Base-by-base conservation (phyloP, 1,284 basidiomycete genomes). In the Anthracocystis panici-leucophaei region DNA sequence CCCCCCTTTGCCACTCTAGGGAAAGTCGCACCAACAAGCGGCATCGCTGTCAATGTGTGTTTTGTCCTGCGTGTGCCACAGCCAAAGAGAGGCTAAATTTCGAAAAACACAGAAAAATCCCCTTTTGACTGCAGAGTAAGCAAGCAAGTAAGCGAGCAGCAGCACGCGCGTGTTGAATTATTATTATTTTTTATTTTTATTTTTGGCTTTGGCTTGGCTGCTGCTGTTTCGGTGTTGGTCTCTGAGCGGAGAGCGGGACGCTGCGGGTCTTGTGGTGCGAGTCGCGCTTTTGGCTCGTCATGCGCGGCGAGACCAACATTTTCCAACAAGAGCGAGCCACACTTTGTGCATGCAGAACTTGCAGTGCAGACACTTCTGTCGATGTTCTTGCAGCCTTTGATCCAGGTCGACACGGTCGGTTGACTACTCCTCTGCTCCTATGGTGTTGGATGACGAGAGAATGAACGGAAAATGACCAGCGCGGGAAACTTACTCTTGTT, bases 261-360 rank as follows among this genome's bases (percentile, higher is more conserved):
- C 25, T 27, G 45, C 45, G 25, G 25, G 23, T 45, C 23, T 45
- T 25, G 44, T 27, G 44, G 5, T 46, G 44, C n/a, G 21, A n/a
- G 42, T 20, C 42, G 35, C 35, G 35, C 35, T 38, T 38, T 38
- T 38, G 35, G 20, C 42, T 44, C 10, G 48, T 18, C 48, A 25
- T 25, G 49, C 49, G 31, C 31, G 29, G 5, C 31, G 31, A 51
- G 49, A 51, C 49, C 49, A 51, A 51, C 49, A 51, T 31, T 33
- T 51, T 16, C 23, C 23, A 21, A 18, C 20, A 38, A 12, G 18
- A 21, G 48, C 45, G 21, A 46, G 10, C n/a, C 21, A 5, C 44
- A 21, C n/a, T 21, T 5, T n/a, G 16, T 42, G n/a, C 20, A 42
- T n/a, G 41, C 20, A 7, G 18, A 21, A 11, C 5, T 42, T n/a